A percentile compares a stretch with the other conserved stretches of the same genome.
Evolutionary conservation across 2,329 filamentous ascomycete genomes (phyloP).

Genomic region (Aschersonia sp.): DNA sequence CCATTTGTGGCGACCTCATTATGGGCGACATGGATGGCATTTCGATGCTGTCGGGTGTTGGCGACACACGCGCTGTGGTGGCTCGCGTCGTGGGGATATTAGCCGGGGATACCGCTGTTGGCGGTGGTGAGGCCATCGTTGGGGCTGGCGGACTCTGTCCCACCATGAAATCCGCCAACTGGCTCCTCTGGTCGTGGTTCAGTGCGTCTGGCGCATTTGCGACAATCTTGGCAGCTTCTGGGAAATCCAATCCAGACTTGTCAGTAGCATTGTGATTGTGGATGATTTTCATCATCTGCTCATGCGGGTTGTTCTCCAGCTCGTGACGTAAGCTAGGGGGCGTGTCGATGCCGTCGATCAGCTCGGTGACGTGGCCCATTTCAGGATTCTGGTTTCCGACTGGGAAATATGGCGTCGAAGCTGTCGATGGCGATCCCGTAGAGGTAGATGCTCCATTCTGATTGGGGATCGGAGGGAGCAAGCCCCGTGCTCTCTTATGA

Average conservation of each 20-base stretch:
- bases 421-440: conserved; percentile 14
- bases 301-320: conserved; percentile 41
- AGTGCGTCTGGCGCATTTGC: conserved; percentile 39
- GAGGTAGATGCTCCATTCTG: conserved; percentile 13
- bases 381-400: conserved; percentile 21
- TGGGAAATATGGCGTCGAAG: conserved; percentile 13
- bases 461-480: conserved; percentile 39
- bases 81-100: conserved; percentile 8
- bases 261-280: conserved; percentile 46
- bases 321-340: conserved; percentile 39
- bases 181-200: conserved; percentile 41
- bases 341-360: conserved; percentile 38
- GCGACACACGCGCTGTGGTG: conserved; percentile 8
- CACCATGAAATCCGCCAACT: conserved; percentile 47
- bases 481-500: conserved; percentile 36
- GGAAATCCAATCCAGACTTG: conserved; percentile 32
- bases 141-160: conserved; percentile 16
- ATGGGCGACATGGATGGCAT: conserved; percentile 33
- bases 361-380: conserved; percentile 44
- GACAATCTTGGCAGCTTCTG: conserved; percentile 34
- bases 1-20: conserved; percentile 20
- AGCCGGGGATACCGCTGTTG: conserved; percentile 10
- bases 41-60: conserved; percentile 11
- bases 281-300: conserved; percentile 52
- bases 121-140: conserved; percentile 8